phyloP scores from a whole-genome alignment of 2,329 filamentous ascomycete genomes.

The Hirsutella minnesotensis region DNA sequence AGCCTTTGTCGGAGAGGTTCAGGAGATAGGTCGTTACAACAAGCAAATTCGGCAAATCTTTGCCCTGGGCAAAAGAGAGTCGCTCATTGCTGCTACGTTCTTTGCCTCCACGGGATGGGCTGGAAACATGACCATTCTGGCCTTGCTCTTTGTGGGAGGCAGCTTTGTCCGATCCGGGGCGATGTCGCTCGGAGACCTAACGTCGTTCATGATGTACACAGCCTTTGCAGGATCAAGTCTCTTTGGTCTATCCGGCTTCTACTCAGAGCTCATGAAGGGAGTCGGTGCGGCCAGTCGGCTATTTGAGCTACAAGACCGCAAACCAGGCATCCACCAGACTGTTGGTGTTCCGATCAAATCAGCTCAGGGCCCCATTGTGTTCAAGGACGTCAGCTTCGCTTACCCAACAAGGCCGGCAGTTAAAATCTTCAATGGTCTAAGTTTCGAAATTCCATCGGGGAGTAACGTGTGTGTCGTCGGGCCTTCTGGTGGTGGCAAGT shows the following conservation, averaged over 20 bases:
- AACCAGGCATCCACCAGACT: conserved; percentile 78
- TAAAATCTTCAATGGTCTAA: conserved; percentile 75
- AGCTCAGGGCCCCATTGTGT: conserved; percentile 79
- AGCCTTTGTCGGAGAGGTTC: conserved; percentile 85
- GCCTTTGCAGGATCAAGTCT: conserved; percentile 76
- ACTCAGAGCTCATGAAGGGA: conserved; percentile 97
- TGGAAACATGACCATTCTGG: conserved; percentile 92
- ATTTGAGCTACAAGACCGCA: conserved; percentile 88
- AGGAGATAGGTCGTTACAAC: conserved; percentile 87
- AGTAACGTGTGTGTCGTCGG: conserved; percentile 95
- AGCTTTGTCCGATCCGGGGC: conserved; percentile 77
- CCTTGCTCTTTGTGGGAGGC: conserved; percentile 80
- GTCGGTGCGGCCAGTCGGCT: conserved; percentile 92
- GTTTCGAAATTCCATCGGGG: conserved; percentile 85
- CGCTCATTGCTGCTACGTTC: conserved; percentile 80
- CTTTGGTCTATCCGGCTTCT: conserved; percentile 90
- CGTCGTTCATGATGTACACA: conserved; percentile 97
- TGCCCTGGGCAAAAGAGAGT: conserved; percentile 73
- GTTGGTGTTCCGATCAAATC: conserved; percentile 68
- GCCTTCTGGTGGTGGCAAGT: conserved; percentile 91
- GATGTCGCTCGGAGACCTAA: conserved; percentile 84
- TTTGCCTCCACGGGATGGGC: conserved; percentile 79
- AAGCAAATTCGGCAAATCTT: conserved; percentile 88
- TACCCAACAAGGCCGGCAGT: conserved; percentile 93
- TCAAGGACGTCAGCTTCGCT: conserved; percentile 74